These are phyloP conservation scores for Stentor coeruleus DNA, from an alignment of 73 alveolate species.

Conservation along the genomic window DNA sequence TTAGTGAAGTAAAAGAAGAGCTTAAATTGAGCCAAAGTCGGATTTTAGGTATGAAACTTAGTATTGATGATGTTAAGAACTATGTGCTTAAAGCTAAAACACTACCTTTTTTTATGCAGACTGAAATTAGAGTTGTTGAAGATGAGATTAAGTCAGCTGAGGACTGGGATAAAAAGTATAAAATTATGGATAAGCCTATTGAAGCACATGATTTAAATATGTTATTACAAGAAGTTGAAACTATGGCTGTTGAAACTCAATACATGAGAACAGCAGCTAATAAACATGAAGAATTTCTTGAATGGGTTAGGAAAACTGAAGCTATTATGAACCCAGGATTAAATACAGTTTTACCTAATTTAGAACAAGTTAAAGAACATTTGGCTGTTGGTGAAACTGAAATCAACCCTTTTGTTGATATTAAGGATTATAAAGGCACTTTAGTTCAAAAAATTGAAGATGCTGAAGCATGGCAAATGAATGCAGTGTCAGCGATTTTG, in stretches of 20 bases:
- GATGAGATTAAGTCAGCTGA: conserved; percentile 11
- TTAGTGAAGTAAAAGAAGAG: background rate
- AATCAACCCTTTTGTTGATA: background rate
- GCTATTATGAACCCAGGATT: background rate
- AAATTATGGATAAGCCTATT: background rate
- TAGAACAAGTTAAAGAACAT: background rate
- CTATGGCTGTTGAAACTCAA: background rate
- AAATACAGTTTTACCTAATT: background rate
- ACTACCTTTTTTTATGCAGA: background rate
- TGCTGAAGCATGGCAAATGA: conserved; percentile 2
- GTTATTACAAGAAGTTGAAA: background rate
- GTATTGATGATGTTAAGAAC: background rate
- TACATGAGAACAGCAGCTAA: background rate
- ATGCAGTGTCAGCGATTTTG: background rate
- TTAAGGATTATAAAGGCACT: background rate
- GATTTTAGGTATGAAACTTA: background rate
- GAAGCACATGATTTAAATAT: background rate
- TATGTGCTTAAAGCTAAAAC: background rate
- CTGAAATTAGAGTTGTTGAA: background rate
- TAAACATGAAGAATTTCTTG: background rate
- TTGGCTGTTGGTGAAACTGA: conserved; percentile 1
- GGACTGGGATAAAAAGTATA: conserved; percentile 8
- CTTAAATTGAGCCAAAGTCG: conserved; percentile 2
- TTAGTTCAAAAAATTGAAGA: background rate
- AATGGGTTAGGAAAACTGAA: background rate